Conservation (phyloP, 2,329 filamentous ascomycete genomes). For the Paracoccidioides brasiliensis region DNA sequence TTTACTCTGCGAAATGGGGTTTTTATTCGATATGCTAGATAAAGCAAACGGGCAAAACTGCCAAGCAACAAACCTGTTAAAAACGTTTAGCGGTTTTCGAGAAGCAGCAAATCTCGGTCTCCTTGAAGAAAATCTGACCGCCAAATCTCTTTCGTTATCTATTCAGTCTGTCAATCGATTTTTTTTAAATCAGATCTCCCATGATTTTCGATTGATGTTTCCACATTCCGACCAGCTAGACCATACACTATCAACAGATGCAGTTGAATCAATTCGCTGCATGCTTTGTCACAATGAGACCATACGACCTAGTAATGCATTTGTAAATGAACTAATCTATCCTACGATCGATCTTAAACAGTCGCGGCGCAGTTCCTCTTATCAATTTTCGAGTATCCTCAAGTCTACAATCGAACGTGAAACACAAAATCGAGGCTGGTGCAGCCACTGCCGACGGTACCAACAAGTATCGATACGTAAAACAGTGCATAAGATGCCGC, state of each 20-base stretch:
- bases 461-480: conserved; percentile 77
- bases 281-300: conserved; percentile 81
- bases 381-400: conserved; percentile 74
- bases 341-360: conserved; percentile 45
- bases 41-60: conserved; percentile 91
- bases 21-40: conserved; percentile 93
- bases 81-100: conserved; percentile 71
- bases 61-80: conserved; percentile 88
- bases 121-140: conserved; percentile 68
- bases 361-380: conserved; percentile 34
- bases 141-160: conserved; percentile 62
- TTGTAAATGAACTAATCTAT: conserved; percentile 78
- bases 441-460: conserved; percentile 78
- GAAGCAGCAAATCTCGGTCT: conserved; percentile 67
- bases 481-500: conserved; percentile 66
- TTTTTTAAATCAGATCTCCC: conserved; percentile 64
- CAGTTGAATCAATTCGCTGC: conserved; percentile 54
- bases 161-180: conserved; percentile 80
- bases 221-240: conserved; percentile 55
- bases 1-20: conserved; percentile 85
- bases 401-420: conserved; percentile 86
- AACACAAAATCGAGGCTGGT: conserved; percentile 84
- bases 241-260: conserved; percentile 41
- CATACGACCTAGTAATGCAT: conserved; percentile 61
- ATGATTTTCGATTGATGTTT: conserved; percentile 59